These are phyloP conservation scores for Polymyxa betae DNA, from an alignment of 208 protist species.

Conservation along the genomic window DNA sequence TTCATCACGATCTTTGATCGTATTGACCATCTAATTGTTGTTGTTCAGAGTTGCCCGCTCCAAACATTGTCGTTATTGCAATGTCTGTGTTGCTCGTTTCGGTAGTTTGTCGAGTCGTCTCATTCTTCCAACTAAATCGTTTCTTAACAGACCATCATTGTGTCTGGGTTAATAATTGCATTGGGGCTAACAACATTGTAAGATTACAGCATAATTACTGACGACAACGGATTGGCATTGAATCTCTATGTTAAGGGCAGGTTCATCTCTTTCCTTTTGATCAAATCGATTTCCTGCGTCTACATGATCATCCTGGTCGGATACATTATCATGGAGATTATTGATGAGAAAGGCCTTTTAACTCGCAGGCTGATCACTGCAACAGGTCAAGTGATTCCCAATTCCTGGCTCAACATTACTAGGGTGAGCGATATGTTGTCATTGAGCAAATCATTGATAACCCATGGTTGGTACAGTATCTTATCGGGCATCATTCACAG, in stretches of 20 bases:
- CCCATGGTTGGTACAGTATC: constrained; percentile 3
- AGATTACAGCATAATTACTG: not conserved
- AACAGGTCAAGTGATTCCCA: not conserved
- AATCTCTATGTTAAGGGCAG: not conserved
- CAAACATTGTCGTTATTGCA: constrained; percentile 22
- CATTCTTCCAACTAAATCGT: not conserved
- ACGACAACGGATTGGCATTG: not conserved
- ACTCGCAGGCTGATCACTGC: not conserved
- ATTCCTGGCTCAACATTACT: not conserved
- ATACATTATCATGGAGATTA: not conserved
- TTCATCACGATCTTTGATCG: not conserved
- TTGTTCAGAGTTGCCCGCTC: constrained; percentile 5
- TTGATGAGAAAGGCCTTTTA: not conserved
- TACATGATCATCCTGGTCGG: not conserved
- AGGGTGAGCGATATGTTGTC: not conserved
- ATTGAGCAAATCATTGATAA: not conserved
- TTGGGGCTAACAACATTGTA: constrained; percentile 1
- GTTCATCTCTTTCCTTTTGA: constrained; percentile 17
- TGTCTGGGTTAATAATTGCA: not conserved
- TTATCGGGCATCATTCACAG: not conserved
- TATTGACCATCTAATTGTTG: not conserved
- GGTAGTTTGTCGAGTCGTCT: not conserved
- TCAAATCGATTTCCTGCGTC: not conserved
- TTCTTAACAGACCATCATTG: not conserved
- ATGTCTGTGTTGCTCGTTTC: constrained; percentile 43